phyloP scores from a whole-genome alignment of 148 eudicot species.

The Agrostemma githago region DNA sequence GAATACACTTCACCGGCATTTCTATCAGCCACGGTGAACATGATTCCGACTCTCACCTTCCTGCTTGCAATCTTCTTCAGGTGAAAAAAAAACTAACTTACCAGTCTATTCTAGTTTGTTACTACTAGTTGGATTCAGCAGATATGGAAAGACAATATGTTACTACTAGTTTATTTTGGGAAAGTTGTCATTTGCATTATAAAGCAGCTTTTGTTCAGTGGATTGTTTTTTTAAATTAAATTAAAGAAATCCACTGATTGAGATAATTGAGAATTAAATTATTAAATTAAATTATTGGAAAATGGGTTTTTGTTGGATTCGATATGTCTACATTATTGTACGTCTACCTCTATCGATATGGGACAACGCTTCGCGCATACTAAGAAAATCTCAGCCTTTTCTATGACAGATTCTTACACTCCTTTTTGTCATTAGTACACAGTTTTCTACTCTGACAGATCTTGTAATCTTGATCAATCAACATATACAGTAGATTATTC shows the following conservation, averaged over 20 bases:
- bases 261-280: no score
- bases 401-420: no score
- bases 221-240: background rate
- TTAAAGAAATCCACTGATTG: background rate
- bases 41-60: slow-evolving; percentile 43
- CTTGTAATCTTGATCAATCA: no score
- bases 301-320: no score
- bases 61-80: slow-evolving; percentile 37
- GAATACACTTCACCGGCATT: slow-evolving; percentile 46
- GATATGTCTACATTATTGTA: no score
- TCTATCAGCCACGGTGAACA: slow-evolving; percentile 45
- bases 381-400: background rate
- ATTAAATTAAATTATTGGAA: background rate
- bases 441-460: no score
- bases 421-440: no score
- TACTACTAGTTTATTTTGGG: background rate
- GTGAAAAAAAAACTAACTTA: slow-evolving; percentile 16
- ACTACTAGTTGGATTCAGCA: no score
- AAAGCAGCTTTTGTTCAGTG: slow-evolving; percentile 11
- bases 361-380: background rate
- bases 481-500: background rate
- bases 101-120: no score
- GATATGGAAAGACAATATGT: no score
- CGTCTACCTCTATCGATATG: background rate
- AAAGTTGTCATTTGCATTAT: background rate